Percentiles rank a stretch among this genome's conserved stretches.
Conservation (phyloP, 495 filamentous ascomycete genomes). For the Trichoderma virens region DNA sequence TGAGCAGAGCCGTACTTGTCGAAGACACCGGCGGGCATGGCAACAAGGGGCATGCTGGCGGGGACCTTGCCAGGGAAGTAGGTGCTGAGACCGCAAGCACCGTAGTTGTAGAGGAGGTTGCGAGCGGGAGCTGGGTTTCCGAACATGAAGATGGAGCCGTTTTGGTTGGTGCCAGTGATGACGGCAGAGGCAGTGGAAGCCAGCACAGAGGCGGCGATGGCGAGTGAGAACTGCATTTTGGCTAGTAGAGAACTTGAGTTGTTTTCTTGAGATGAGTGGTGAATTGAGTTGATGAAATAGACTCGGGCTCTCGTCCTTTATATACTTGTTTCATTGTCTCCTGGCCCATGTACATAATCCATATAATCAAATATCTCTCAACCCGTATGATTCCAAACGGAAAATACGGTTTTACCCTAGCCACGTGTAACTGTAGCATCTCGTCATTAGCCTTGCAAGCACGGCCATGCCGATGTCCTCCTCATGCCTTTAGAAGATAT, state of each 20-base stretch:
- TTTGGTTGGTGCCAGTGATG: neutral
- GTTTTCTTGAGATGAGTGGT: neutral
- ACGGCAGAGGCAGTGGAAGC: neutral
- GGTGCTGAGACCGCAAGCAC: neutral
- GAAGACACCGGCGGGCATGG: neutral
- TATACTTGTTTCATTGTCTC: neutral
- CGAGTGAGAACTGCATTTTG: conserved; percentile 4
- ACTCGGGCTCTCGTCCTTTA: neutral
- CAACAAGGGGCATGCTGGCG: neutral
- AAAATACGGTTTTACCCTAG: neutral
- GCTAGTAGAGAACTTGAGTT: neutral
- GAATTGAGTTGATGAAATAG: neutral
- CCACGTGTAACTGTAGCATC: neutral
- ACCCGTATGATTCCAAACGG: neutral
- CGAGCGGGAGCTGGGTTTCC: neutral
- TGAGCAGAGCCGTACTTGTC: neutral
- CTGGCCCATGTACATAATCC: neutral
- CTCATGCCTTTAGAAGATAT: neutral
- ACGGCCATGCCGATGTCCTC: neutral
- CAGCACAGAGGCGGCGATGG: conserved; percentile 1
- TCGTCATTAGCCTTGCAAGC: neutral
- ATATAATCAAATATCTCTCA: no score
- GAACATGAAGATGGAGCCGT: neutral
- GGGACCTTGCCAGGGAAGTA: neutral
- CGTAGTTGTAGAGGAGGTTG: neutral